Base-by-base conservation (phyloP, 306 rosid genomes). In the Castanea crenata region DNA sequence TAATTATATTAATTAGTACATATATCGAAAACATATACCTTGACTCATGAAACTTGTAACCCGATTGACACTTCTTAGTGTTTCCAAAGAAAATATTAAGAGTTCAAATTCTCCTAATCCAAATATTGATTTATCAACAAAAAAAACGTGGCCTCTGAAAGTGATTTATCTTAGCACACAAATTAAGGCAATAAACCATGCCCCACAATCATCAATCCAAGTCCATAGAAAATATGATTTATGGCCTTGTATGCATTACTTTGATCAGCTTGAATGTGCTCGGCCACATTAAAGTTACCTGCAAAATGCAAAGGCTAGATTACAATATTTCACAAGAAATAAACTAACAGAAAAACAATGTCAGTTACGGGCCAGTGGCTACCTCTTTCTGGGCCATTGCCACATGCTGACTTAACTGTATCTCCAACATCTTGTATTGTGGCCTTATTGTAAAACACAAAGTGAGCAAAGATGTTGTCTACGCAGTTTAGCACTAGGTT, bases 331-430 rank as follows among this genome's bases (percentile, higher is more conserved):
- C 51, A 71, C 27, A 29, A 5, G 51, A 18, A 59, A 31, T 51
- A 63, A 46, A 14, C 46, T 41, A 41, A 73, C 12, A 34, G 9
- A 72, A 67, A 77, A 55, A 6, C 14, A 62, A 27, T 23, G 10
- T 21, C 31, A 11, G 23, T 59, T 61, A 61, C 67, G 25, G 32
- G 32, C 32, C 65, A 21, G 65, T 70, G 0, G 31, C 21, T 44
- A 90, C 99, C 99, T 92, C 97, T 86, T 75, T 90, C 80, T 1
- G 90, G 86, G 34, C 99, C 97, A 58, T 85, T 84, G 31, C 95
- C 97, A 83, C 99, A 94, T 9, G 73, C 97, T 55, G 95, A 91
- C 2, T 78, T 71, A 78, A 94, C 12, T 1, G 94, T 94, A 13
- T 87, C 88, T 74, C 80, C 83, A 51, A 94, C 71, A 59, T 91